Conservation (phyloP, 1,284 basidiomycete genomes). For the Mrakiaceae sp. region DNA sequence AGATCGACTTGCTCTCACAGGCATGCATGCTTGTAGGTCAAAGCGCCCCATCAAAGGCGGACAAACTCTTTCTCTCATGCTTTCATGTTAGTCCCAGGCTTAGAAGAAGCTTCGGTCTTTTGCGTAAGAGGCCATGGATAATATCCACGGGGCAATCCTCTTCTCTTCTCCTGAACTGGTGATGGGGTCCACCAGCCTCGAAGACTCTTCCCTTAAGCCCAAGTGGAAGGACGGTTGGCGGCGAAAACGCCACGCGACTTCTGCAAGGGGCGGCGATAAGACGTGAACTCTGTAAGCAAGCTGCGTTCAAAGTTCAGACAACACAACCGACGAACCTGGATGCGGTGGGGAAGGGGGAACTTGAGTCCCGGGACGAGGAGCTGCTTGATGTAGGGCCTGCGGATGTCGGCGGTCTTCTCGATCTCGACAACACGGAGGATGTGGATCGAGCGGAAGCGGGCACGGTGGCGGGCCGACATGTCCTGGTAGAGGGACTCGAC, state of each 20-base stretch:
- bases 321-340: constrained; percentile 17
- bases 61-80: no score
- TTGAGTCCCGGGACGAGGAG: constrained; percentile 79
- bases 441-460: constrained; percentile 97
- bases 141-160: no score
- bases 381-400: constrained; percentile 91
- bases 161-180: no score
- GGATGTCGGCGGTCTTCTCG: constrained; percentile 77
- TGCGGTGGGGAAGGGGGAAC: constrained; percentile 96
- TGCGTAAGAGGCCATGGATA: no score
- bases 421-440: constrained; percentile 48
- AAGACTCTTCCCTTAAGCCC: constrained; percentile 24
- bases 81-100: no score
- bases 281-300: neutral
- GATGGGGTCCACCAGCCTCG: no score
- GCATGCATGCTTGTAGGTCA: no score
- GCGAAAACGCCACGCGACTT: constrained; percentile 37
- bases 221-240: constrained; percentile 36
- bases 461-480: constrained; percentile 98
- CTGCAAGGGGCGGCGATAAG: neutral
- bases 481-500: constrained; percentile 98
- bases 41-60: no score
- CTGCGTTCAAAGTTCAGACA: neutral
- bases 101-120: no score
- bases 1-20: no score